Evolutionary conservation across 176 grass and related monocot species (phyloP).

Genomic region (Otatea glauca): DNA sequence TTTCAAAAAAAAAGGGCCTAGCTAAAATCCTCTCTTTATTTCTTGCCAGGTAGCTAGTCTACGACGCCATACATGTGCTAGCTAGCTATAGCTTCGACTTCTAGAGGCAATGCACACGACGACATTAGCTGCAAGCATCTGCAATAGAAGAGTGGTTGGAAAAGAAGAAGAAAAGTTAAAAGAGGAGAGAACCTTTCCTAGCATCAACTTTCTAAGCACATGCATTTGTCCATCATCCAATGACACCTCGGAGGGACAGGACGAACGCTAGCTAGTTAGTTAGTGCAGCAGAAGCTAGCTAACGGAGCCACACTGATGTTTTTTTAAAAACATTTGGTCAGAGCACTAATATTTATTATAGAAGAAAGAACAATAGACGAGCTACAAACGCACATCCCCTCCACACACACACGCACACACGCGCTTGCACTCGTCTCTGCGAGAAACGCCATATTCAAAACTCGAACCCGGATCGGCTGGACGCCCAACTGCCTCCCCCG

Average conservation of each 20-base stretch:
- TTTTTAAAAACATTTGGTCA: too few species aligned
- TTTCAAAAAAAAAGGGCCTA: too few species aligned
- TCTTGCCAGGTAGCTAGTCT: background rate
- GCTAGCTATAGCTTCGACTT: background rate
- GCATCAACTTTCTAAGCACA: background rate
- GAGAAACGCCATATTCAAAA: too few species aligned
- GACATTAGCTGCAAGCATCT: background rate
- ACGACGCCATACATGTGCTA: background rate
- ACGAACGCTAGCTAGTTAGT: background rate
- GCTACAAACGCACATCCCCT: too few species aligned
- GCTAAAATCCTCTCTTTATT: background rate
- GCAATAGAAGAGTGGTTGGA: background rate
- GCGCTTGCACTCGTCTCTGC: too few species aligned
- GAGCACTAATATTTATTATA: too few species aligned
- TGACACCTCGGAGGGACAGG: background rate
- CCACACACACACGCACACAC: too few species aligned
- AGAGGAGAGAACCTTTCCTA: background rate
- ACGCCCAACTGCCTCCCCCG: too few species aligned
- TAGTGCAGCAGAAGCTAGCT: background rate
- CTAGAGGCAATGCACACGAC: conserved; percentile 7
- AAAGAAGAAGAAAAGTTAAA: rapidly evolving
- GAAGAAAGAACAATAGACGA: too few species aligned
- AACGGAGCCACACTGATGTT: too few species aligned
- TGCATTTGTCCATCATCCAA: background rate
- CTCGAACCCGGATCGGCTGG: too few species aligned